Base-by-base conservation (phyloP, 23 red algal genomes). In the Chondrus crispus region DNA sequence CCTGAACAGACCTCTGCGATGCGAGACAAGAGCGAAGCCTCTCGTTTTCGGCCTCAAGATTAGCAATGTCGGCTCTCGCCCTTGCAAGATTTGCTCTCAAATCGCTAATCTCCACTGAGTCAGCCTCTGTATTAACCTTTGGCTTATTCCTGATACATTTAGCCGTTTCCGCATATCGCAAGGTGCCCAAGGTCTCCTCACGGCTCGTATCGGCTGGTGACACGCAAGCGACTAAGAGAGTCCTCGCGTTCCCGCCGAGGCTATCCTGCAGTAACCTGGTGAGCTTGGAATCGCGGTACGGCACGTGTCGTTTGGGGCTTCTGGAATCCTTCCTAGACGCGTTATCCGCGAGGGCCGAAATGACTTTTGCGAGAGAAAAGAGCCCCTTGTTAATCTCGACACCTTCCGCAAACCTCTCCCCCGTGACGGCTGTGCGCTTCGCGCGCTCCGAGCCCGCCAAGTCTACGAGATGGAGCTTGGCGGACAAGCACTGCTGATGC, bases 111-210 rank as follows among this genome's bases (percentile, higher is more conserved):
- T 91, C 84, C 3, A 95, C 94, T 60, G 89, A 87, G 43, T 92
- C 85, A 35, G 86, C 46, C 74, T 95, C 90, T 9, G 79, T 93
- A 83, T 99, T 99, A 42, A 96, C 91, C 43, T 81, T 89, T 39
- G 97, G 97, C 35, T 88, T 86, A 69, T 99, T 99, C 36, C 78
- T 84, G 78, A 99, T 99, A 48, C 90, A 90, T 82, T 96, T 96
- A 36, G 94, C 94, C 5, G 94, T 77, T 42, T 60, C 93, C 20
- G 97, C 97, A 45, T 99, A 99, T 47, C 95, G 90, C 16, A 99
- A 84, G 30, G 94, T 99, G n/a, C 88, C 86, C 29, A 91, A 54
- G 12, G 97, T 99, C 70, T 99, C 97, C 74, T 99, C 97, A 26
- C 88, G 80, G 26, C 74, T 81, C 29, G 75, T 66, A 5, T 89